Base-by-base conservation (phyloP, 2,329 filamentous ascomycete genomes). In the Exserohilum rostratum region DNA sequence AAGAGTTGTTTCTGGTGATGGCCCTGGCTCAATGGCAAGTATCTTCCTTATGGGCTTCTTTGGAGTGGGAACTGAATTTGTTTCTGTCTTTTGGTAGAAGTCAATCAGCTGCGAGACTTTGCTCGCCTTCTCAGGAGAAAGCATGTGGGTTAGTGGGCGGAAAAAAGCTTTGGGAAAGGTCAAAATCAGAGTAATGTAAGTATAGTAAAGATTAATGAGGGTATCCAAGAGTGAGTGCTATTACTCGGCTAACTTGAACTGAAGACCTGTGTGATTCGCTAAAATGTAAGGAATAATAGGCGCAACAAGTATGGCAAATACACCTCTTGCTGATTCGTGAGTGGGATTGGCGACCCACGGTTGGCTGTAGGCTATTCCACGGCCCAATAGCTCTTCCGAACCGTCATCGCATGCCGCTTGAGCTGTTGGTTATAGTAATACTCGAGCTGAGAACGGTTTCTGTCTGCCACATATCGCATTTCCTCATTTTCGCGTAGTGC, bases 361-460 rank as follows among this genome's bases (percentile, higher is more conserved):
- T 42, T 17, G 22, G 15, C 6, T 29, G 3, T 3, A 29, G n/a
- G 22, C 38, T 42, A 29, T 42, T 4, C n/a, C 22, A 29, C 6
- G 38, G 22, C 9, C 13, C 4, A 17, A 37, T n/a, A 15, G 13
- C 13, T 13, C 37, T 17, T 15, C 13, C n/a, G 18, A 17, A n/a
- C 11, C 18, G 2, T 11, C 29, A 9, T 40, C 35, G 9, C 20
- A 13, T 39, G 35, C 15, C 42, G 35, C 27, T 46, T 9, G 25
- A 53, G 20, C 27, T 51, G 60, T 13, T 56, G 35, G 1, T 20
- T 18, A 46, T 53, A 62, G 31, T 55, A 60, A 10, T 37, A 50
- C 15, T 65, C 57, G n/a, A 67, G 46, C 30, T 61, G 58, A 9
- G 50, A 47, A 15, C 50, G 51, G 29, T 61, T 55, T n/a, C 49